Conservation (phyloP, 345 rosid species). For the Eucalyptus viminalis region DNA sequence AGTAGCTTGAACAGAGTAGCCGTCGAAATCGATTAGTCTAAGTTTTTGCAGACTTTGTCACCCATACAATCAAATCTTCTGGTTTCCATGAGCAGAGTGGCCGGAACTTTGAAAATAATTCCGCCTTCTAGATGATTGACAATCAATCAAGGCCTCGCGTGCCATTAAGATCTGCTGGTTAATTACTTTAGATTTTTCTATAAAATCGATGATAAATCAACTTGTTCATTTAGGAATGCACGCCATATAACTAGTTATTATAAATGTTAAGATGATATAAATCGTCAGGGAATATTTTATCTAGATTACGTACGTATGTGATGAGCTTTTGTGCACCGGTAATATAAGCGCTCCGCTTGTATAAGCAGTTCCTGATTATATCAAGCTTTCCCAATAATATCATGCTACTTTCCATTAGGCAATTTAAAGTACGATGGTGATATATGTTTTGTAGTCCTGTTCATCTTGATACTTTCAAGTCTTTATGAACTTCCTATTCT, state of each 20-base stretch:
- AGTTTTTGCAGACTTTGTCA: fast-evolving
- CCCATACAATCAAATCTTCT: neutral
- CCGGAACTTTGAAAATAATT: no score
- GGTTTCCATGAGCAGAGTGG: neutral
- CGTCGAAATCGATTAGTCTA: no score
- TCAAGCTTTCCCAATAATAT: neutral
- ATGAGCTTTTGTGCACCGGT: neutral
- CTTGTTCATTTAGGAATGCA: neutral
- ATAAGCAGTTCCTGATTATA: neutral
- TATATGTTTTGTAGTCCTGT: no score
- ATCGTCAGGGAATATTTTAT: neutral
- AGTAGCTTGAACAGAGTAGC: neutral
- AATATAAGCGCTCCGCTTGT: neutral
- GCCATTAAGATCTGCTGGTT: neutral
- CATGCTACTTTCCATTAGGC: neutral
- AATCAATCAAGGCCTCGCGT: neutral
- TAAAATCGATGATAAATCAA: no score
- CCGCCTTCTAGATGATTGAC: neutral
- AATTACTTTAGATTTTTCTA: neutral
- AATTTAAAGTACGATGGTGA: neutral
- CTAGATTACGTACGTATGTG: neutral
- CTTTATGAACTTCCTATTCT: no score
- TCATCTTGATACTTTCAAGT: no score
- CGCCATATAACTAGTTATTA: neutral
- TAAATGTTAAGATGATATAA: neutral